Conservation (phyloP, 2,329 filamentous ascomycete species). For the Ceratocystis eucalypticola region DNA sequence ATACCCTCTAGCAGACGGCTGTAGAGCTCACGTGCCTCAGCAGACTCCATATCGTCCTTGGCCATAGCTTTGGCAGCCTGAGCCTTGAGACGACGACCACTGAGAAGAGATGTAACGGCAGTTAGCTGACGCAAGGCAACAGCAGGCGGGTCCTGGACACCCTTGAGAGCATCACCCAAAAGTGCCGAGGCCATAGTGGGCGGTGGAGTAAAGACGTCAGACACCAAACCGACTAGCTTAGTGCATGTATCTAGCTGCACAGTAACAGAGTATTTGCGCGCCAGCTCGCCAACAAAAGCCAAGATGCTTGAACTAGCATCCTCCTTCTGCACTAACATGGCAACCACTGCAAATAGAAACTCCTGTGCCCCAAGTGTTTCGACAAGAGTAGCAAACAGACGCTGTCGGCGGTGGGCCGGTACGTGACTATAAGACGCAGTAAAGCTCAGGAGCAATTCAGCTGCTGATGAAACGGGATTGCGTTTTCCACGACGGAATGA, state of each 20-base stretch:
- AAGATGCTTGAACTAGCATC: conserved; percentile 54
- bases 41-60: conserved; percentile 50
- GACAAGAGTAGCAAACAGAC: conserved; percentile 72
- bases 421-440: conserved; percentile 95
- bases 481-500: conserved; percentile 73
- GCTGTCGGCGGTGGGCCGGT: conserved; percentile 68
- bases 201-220: conserved; percentile 62
- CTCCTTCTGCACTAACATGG: conserved; percentile 78
- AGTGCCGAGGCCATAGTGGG: conserved; percentile 59
- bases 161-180: conserved; percentile 35
- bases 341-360: conserved; percentile 74
- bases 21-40: conserved; percentile 55
- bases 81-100: conserved; percentile 41
- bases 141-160: conserved; percentile 32
- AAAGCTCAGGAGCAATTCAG: conserved; percentile 87
- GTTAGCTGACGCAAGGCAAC: conserved; percentile 42
- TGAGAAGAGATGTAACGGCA: conserved; percentile 44
- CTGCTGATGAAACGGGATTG: conserved; percentile 63
- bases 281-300: conserved; percentile 61
- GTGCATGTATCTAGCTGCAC: conserved; percentile 67
- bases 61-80: conserved; percentile 45
- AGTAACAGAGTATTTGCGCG: conserved; percentile 57
- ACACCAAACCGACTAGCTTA: conserved; percentile 61
- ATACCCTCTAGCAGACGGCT: conserved; percentile 53
- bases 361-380: conserved; percentile 75